Conservation (phyloP, 2,329 filamentous ascomycete species). For the Mycosphaerelloides madeirae region DNA sequence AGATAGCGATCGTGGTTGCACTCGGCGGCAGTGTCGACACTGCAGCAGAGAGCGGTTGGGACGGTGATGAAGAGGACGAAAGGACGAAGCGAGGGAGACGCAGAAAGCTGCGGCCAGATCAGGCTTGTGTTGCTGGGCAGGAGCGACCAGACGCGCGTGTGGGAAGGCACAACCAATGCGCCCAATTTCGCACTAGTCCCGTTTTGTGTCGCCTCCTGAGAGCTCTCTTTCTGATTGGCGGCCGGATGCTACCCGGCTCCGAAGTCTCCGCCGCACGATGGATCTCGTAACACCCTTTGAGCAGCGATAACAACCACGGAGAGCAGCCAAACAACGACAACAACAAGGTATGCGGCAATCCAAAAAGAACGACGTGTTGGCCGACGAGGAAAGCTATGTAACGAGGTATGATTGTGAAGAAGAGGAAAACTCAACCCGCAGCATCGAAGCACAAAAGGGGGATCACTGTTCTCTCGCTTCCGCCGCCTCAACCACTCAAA, state of each 20-base stretch:
- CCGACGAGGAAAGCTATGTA: too few species aligned
- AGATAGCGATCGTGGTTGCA: too few species aligned
- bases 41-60: neutral
- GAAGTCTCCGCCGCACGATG: neutral
- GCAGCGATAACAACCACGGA: too few species aligned
- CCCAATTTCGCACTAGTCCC: too few species aligned
- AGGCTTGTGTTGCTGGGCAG: constrained; percentile 28
- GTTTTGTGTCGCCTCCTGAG: constrained; percentile 23
- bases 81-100: neutral
- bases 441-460: too few species aligned
- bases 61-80: constrained; percentile 5
- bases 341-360: neutral
- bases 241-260: constrained; percentile 2
- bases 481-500: constrained; percentile 6
- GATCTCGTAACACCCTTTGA: neutral
- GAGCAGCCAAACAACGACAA: too few species aligned
- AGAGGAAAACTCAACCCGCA: too few species aligned
- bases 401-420: too few species aligned
- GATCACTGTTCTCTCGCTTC: too few species aligned
- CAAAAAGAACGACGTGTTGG: too few species aligned
- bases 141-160: constrained; percentile 20
- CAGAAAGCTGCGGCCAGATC: too few species aligned
- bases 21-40: too few species aligned
- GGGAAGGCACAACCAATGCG: constrained; percentile 11
- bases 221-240: constrained; percentile 26